Evolutionary conservation across 805 yeast genomes (phyloP), one percentile per base, ranked within the genome.

Genomic region (Candida sanyiensis): DNA sequence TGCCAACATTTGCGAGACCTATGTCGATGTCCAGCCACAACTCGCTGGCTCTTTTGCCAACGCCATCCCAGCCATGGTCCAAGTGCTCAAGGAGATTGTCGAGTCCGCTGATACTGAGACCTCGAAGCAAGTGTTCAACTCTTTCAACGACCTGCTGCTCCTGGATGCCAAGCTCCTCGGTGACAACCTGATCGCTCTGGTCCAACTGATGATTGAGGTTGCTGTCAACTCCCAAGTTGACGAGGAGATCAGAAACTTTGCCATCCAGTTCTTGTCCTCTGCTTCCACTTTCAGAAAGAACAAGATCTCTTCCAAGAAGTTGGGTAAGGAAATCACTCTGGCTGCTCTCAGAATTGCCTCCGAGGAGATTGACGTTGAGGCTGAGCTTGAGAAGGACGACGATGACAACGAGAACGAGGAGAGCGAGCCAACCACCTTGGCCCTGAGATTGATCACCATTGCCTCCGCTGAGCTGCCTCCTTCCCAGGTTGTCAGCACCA

Each of bases 341-440:
- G 72, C 83, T 45, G 90, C 93, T 41, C 67, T 86, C 43, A 72
- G 75, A 50, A 78, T 90, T 47, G 82, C 93, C 18, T 72, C 88
- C 46, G 95, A 86, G 63, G 94, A 83, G 52, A 77, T 81, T 39
- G 93, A 83, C 49, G 82, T 77, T 32, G 84, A 77, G 38, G 80
- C 74, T 25, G 90, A 83, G 58, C 70, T 83, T 48, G 77, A 77
- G 47, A 80, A 75, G 44, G 90, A 83, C 54, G 89, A 83, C 47
- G 96, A 85, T 57, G 94, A 88, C 52, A 90, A 85, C 50, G 96
- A 88, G 62, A 88, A 86, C 57, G 96, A 88, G 65, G 97, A 90
- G 63, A 83, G 78, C 54, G 73, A 80, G 39, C 94, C 96, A 40
- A 63, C 79, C 31, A 62, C 82, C 36, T 72, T 87, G 48, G 95